Evolutionary conservation across 164 flowering plant genomes (phyloP).

Genomic region (Chimonanthus salicifolius): DNA sequence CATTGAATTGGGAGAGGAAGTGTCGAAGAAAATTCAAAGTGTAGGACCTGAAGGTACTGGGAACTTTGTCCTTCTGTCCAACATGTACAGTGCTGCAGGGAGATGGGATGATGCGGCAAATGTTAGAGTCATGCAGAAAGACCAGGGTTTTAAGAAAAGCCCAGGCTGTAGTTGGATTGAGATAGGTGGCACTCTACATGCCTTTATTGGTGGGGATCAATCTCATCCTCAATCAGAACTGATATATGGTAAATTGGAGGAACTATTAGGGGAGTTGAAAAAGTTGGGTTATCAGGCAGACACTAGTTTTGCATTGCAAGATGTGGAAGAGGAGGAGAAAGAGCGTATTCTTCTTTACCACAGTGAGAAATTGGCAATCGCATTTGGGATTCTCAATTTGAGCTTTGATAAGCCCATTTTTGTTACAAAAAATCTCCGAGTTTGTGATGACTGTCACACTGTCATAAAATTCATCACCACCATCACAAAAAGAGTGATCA

Average conservation of each 20-base stretch:
- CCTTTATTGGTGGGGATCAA: constrained; percentile 53
- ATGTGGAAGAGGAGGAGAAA: constrained; percentile 56
- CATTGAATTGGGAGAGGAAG: constrained; percentile 51
- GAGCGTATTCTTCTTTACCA: constrained; percentile 38
- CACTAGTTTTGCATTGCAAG: constrained; percentile 38
- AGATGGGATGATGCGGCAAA: constrained; percentile 69
- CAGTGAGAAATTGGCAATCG: constrained; percentile 53
- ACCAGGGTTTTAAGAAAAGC: constrained; percentile 44
- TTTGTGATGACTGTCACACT: constrained; percentile 50
- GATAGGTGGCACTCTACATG: constrained; percentile 42
- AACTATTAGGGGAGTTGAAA: constrained; percentile 40
- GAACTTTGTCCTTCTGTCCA: constrained; percentile 54
- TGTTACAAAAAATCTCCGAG: constrained; percentile 47
- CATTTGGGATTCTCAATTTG: constrained; percentile 30
- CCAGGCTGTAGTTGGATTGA: constrained; percentile 76
- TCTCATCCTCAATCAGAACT: constrained; percentile 33
- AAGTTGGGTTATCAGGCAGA: constrained; percentile 43
- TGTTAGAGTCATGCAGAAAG: constrained; percentile 41
- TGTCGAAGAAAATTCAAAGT: constrained; percentile 38
- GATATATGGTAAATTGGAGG: constrained; percentile 43
- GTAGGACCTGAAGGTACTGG: constrained; percentile 54
- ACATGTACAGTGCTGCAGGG: constrained; percentile 46
- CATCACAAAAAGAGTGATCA: constrained; percentile 31
- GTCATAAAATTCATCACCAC: constrained; percentile 34
- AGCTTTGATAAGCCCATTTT: constrained; percentile 26